Evolutionary conservation across 2,329 filamentous ascomycete genomes (phyloP).

Genomic region (Aspergillus latus): DNA sequence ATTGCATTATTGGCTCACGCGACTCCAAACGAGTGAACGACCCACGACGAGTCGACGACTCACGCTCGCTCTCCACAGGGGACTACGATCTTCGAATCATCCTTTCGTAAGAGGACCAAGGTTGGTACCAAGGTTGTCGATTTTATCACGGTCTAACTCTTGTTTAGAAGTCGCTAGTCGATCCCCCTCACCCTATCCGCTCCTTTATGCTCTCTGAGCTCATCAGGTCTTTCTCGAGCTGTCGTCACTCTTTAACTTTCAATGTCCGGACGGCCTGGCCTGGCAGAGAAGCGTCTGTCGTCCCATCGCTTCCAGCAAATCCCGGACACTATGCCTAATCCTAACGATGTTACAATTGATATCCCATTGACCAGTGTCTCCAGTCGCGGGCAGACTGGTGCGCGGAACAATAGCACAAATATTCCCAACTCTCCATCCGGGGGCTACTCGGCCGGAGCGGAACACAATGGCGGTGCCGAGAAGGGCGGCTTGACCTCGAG

Average conservation of each 20-base stretch:
- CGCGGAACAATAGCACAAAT: slow-evolving; percentile 40
- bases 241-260: slow-evolving; percentile 2
- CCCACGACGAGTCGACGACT: background rate
- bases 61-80: slow-evolving; percentile 9
- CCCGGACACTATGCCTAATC: slow-evolving; percentile 44
- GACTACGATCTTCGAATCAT: slow-evolving; percentile 1
- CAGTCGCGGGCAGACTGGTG: slow-evolving; percentile 49
- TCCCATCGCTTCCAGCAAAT: slow-evolving; percentile 47
- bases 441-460: slow-evolving; percentile 26
- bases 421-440: slow-evolving; percentile 29
- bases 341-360: slow-evolving; percentile 58
- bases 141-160: slow-evolving; percentile 6
- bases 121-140: background rate
- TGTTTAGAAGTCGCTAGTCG: slow-evolving; percentile 3
- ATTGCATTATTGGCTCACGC: background rate
- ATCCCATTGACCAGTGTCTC: slow-evolving; percentile 61
- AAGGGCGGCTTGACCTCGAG: slow-evolving; percentile 28
- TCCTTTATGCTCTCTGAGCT: slow-evolving; percentile 7
- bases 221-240: slow-evolving; percentile 8
- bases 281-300: slow-evolving; percentile 44
- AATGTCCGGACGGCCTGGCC: slow-evolving; percentile 39
- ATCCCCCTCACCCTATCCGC: slow-evolving; percentile 6
- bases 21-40: slow-evolving; percentile 5
- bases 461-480: slow-evolving; percentile 33
- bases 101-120: background rate